These are phyloP conservation scores for Basidioascus undulatus DNA, from an alignment of 768 basidiomycete genomes.

Conservation along the genomic window DNA sequence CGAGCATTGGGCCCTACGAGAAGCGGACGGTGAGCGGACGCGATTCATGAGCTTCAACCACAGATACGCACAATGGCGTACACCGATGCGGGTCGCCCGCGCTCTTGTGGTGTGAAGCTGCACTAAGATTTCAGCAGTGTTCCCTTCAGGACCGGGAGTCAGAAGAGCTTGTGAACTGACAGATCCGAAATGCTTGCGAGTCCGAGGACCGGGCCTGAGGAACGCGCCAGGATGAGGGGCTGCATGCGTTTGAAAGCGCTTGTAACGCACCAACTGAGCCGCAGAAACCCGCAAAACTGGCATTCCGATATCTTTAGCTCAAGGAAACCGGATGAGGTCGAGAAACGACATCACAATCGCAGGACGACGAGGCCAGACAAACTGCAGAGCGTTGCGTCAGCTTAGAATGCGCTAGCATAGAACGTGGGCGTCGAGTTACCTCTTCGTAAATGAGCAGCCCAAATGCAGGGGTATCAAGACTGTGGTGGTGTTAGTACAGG, in stretches of 20 bases:
- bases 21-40: too few relatives aligned
- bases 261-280: neutral
- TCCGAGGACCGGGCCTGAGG: constrained; percentile 1
- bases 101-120: neutral
- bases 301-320: too few relatives aligned
- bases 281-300: neutral
- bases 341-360: neutral
- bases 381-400: too few relatives aligned
- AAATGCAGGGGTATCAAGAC: neutral
- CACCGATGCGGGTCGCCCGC: neutral
- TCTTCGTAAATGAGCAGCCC: neutral
- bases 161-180: neutral
- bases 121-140: neutral
- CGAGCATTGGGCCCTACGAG: too few relatives aligned
- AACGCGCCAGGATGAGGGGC: too few relatives aligned
- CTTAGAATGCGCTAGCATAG: too few relatives aligned
- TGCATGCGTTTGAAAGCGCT: too few relatives aligned
- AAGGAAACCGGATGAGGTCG: too few relatives aligned
- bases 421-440: neutral
- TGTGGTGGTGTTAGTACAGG: neutral
- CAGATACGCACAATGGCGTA: neutral
- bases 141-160: neutral
- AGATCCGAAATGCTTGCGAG: neutral
- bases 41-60: too few relatives aligned
- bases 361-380: neutral